These are phyloP conservation scores for thale cress (Arabidopsis thaliana) DNA, from an alignment of 345 rosid genomes.

Conservation along the genomic window TAIR10.1 NC_003074.8:17932001-17932500, in stretches of 20 bases:
- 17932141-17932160: conserved; percentile 60
- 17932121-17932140: conserved; percentile 90
- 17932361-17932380: not conserved
- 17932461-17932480: conserved; percentile 91
- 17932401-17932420: not conserved
- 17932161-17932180: not conserved
- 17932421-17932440: conserved; percentile 24
- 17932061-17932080: conserved; percentile 91
- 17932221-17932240: not conserved
- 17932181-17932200: conserved; percentile 20
- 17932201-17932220: conserved; percentile 25
- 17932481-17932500: conserved; percentile 69
- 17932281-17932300: not conserved
- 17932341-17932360: not conserved
- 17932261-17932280: not conserved
- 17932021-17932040: conserved; percentile 65
- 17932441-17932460: conserved; percentile 98
- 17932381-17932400: not conserved
- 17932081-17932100: conserved; percentile 88
- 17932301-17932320: conserved; percentile 1
- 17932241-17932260: conserved; percentile 25
- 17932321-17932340: conserved; percentile 1
- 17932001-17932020: conserved; percentile 28
- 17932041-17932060: conserved; percentile 94
- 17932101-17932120: conserved; percentile 62